phyloP scores from a whole-genome alignment of 192 early-diverging fungal species.

The Mortierella alpina region DNA sequence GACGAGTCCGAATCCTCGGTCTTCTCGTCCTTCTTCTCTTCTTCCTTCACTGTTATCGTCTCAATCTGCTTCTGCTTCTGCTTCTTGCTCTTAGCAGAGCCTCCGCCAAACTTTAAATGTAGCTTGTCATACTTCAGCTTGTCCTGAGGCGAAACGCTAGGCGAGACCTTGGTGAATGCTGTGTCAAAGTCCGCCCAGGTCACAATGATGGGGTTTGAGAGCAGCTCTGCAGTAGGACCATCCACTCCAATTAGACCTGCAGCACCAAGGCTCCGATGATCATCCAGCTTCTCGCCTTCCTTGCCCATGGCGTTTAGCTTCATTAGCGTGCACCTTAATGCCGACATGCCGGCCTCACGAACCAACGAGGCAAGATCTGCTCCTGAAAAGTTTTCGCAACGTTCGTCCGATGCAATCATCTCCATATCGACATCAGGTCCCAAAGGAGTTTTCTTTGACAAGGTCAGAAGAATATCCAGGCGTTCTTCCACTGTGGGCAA shows the following conservation, averaged over 20 bases:
- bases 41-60: not conserved
- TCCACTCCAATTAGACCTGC: constrained; percentile 15
- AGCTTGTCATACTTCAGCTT: constrained; percentile 59
- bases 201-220: constrained; percentile 63
- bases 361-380: constrained; percentile 83
- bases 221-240: constrained; percentile 18
- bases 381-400: constrained; percentile 80
- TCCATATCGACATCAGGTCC: constrained; percentile 65
- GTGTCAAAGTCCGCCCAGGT: constrained; percentile 74
- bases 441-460: constrained; percentile 85
- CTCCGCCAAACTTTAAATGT: constrained; percentile 59
- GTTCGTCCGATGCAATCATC: constrained; percentile 68
- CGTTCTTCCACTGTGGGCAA: constrained; percentile 85
- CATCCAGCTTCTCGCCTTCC: constrained; percentile 40
- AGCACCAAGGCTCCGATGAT: constrained; percentile 12
- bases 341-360: constrained; percentile 85
- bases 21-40: not conserved
- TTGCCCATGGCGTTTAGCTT: constrained; percentile 54
- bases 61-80: constrained; percentile 29
- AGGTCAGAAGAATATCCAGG: constrained; percentile 83
- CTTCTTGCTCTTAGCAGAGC: constrained; percentile 34
- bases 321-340: constrained; percentile 72
- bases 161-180: constrained; percentile 84
- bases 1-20: constrained; percentile 38
- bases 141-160: constrained; percentile 78